phyloP scores from a whole-genome alignment of 352 stramenopile genomes.

The Globisporangium mamillatum region DNA sequence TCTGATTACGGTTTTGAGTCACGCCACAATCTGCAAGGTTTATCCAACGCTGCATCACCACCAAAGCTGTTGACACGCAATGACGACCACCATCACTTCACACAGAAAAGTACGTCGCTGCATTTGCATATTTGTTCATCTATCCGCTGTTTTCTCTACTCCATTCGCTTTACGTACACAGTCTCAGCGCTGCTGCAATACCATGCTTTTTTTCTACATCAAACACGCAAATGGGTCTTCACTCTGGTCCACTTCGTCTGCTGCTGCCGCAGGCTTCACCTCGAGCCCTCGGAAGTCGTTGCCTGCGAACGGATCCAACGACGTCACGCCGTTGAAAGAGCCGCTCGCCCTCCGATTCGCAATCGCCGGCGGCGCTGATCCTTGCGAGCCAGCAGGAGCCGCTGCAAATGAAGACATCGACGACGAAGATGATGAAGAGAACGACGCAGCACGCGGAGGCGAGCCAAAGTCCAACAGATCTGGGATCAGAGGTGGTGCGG shows the following conservation, averaged over 20 bases:
- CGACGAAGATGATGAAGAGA: slow-evolving; percentile 24
- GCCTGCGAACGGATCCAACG: slow-evolving; percentile 56
- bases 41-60: no score
- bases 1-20: not conserved
- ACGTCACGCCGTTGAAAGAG: slow-evolving; percentile 3
- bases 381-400: slow-evolving; percentile 11
- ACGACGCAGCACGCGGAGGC: slow-evolving; percentile 17
- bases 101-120: not conserved
- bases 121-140: slow-evolving; percentile 2
- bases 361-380: not conserved
- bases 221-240: slow-evolving; percentile 70
- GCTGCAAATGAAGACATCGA: slow-evolving; percentile 9
- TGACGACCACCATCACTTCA: not conserved
- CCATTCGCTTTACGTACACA: not conserved
- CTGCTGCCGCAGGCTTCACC: slow-evolving; percentile 23
- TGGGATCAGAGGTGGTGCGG: slow-evolving; percentile 1
- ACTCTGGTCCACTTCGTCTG: slow-evolving; percentile 28
- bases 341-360: not conserved
- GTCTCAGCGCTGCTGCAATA: not conserved
- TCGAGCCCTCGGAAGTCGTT: slow-evolving; percentile 66
- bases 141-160: not conserved
- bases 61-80: not conserved
- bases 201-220: slow-evolving; percentile 23
- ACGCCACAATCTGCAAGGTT: not conserved
- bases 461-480: slow-evolving; percentile 17